These are phyloP conservation scores for Acmispon strigosus DNA, from an alignment of 306 rosid genomes.

Conservation along the genomic window DNA sequence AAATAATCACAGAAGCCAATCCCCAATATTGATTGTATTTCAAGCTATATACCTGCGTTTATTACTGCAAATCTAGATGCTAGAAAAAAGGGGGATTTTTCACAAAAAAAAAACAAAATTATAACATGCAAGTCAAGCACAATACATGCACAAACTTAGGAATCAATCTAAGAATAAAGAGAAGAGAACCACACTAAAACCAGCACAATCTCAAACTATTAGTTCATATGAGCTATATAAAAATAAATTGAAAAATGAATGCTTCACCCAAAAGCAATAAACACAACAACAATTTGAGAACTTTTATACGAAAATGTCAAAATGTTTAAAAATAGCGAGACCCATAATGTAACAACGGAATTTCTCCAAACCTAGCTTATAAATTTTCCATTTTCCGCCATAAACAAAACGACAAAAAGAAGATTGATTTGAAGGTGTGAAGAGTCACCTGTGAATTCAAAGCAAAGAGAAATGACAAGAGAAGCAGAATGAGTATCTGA, in stretches of 20 bases:
- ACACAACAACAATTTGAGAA: background rate
- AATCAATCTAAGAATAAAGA: conserved; percentile 23
- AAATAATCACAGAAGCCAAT: background rate
- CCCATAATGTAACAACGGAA: conserved; percentile 10
- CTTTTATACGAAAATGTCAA: background rate
- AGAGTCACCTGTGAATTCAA: conserved; percentile 29
- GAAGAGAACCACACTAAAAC: background rate
- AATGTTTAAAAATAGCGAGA: background rate
- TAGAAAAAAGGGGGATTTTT: background rate
- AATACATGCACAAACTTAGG: conserved; percentile 12
- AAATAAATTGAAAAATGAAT: background rate
- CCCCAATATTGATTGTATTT: background rate
- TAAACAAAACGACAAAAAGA: background rate
- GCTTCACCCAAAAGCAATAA: background rate
- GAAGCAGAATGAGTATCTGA: conserved; percentile 1
- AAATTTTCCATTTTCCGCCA: background rate
- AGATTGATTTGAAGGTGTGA: background rate
- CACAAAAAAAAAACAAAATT: background rate
- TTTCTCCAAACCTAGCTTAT: conserved; percentile 9
- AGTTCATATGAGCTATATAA: background rate
- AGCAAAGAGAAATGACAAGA: background rate
- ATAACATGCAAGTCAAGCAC: conserved; percentile 20
- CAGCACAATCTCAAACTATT: conserved; percentile 4
- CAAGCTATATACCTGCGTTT: background rate
- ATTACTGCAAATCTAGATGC: background rate